Base-by-base conservation (phyloP, 2,329 filamentous ascomycete species). In the Ophiostoma himal-ulmi region DNA sequence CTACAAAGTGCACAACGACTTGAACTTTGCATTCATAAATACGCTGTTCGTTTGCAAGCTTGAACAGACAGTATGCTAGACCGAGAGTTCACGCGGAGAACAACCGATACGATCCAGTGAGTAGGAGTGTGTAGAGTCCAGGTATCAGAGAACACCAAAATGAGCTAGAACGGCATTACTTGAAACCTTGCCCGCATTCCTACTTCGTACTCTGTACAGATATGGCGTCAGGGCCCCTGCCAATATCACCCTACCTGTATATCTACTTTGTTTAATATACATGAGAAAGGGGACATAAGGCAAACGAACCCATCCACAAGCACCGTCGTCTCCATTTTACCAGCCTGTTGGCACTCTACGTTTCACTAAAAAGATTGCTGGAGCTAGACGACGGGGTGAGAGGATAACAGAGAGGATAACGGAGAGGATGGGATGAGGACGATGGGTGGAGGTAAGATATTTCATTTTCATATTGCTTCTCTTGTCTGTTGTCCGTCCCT, bases 311-410 rank as follows among this genome's bases (percentile, higher is more conserved):
- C 52, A 57, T 26, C 69, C 69, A 68, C 69, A 34, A 64, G 22
- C 48, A 39, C 17, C 41, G 64, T 36, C 34, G 52, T 57, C 52
- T 57, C 64, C 62, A 62, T 62, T 70, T 52, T 70, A 68, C 69
- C 69, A 68, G 66, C 44, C 69, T 39, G 69, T 37, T 70, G 69
- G 69, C 69, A 52, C 54, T 70, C 65, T 70, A 57, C 39, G 69
- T 70, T 70, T 70, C 69, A 70, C 69, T 52, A 70, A 30, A 60
- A 52, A 17, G 39, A 13, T 70, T 66, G 30, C 30, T 34, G 64
- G 36, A 36, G 44, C 22, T 13, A 22, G 52, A 26, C 7, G 22
- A 26, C 6, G n/a, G 69, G 36, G 22, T n/a, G 44, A 22, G 37
- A 70, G 36, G 20, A 26, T 14, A 64, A 36, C n/a, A n/a, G 48